Conservation (phyloP, 768 basidiomycete species). For the Mycena filopes region DNA sequence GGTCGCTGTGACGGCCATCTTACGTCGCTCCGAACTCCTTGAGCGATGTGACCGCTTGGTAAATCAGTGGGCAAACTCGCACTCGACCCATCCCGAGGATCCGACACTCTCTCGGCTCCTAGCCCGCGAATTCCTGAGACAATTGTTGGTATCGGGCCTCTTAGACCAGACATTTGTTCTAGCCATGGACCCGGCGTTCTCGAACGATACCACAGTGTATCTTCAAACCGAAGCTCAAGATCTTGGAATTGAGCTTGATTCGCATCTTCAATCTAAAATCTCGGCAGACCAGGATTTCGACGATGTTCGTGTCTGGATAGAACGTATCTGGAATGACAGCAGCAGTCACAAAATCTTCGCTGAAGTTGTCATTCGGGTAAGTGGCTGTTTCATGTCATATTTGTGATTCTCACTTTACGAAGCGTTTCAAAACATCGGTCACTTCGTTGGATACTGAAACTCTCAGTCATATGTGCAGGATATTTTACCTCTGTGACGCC, state of each 20-base stretch:
- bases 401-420: constrained; percentile 14
- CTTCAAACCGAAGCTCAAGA: constrained; percentile 71
- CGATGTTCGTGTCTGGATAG: constrained; percentile 52
- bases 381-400: constrained; percentile 23
- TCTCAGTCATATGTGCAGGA: constrained; percentile 75
- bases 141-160: constrained; percentile 63
- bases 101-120: constrained; percentile 46
- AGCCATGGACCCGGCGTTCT: constrained; percentile 62
- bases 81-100: constrained; percentile 41
- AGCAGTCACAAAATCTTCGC: constrained; percentile 69
- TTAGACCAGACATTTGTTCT: constrained; percentile 63
- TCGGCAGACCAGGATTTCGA: constrained; percentile 56
- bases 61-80: constrained; percentile 42
- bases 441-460: constrained; percentile 71
- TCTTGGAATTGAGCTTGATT: constrained; percentile 65
- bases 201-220: constrained; percentile 59
- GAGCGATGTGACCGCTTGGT: constrained; percentile 62
- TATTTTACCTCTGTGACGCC: constrained; percentile 66
- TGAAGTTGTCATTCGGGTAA: constrained; percentile 65
- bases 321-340: constrained; percentile 65
- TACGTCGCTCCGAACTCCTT: constrained; percentile 65
- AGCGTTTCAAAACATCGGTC: constrained; percentile 71
- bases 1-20: constrained; percentile 57
- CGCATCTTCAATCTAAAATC: constrained; percentile 69
- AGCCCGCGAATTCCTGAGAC: constrained; percentile 63